Base-by-base conservation (phyloP, 257 asterid species). In the Schizonepeta tenuifolia region DNA sequence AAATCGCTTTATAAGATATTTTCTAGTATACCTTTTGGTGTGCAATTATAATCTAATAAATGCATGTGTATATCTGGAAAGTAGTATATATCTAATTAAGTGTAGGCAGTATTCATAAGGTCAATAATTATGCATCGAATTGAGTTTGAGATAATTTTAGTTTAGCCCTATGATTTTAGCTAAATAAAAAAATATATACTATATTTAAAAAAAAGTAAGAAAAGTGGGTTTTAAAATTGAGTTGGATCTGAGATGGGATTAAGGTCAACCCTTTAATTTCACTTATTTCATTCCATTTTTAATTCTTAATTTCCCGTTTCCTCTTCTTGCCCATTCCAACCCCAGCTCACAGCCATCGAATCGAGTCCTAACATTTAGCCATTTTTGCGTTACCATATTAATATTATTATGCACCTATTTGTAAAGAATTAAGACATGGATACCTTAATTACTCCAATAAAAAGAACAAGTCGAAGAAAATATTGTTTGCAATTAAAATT, bases 201-300 rank as follows among this genome's bases (percentile, higher is more conserved):
- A 63, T 63, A 6, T 38, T 2, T 38, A 63, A 18, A 62, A n/a
- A 62, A 26, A 57, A 62, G 51, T 33, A 59, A 20, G 51, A 28
- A 18, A 41, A 57, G 17, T 55, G 36, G 8, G 18, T 24, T 20
- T 56, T 56, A 20, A 56, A 14, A 41, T 26, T 22, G 55, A 56
- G 65, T 69, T 50, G 41, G 44, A 70, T 57, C 65, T 38, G 74
- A 38, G 54, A 69, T 54, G 74, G 74, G 50, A 18, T 20, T 20
- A 36, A 2, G 62, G 65, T 54, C 65, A 54, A 54, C 65, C 21
- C 55, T 69, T 54, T 57, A 57, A 57, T 57, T 53, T 24, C 11
- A 31, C 9, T 13, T 12, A 14, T 26, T 43, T 43, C 38, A 5
- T 44, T 65, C 51, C 58, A 13, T 26, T 15, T 65, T 65, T 14